A percentile compares a stretch with the other conserved stretches of the same genome.
These are phyloP conservation scores for Fusarium redolens DNA, from an alignment of 2,329 filamentous ascomycete species.

Conservation along the genomic window DNA sequence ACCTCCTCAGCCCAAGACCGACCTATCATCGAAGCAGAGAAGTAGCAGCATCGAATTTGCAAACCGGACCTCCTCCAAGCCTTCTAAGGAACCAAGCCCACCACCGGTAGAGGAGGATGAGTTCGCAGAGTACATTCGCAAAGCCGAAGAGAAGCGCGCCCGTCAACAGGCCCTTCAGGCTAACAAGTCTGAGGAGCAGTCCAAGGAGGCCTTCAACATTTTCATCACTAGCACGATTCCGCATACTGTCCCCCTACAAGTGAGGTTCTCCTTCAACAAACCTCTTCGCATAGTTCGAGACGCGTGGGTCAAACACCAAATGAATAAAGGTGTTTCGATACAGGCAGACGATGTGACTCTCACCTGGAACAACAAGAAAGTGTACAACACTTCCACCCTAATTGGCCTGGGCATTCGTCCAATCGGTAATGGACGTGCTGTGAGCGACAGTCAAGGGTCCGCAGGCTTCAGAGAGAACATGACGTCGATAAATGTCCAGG, in stretches of 20 bases:
- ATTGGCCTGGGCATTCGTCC: constrained; percentile 71
- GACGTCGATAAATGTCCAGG: constrained; percentile 79
- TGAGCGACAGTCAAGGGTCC: constrained; percentile 49
- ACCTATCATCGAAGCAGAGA: not conserved
- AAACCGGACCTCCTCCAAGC: constrained; percentile 1
- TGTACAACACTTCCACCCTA: constrained; percentile 83
- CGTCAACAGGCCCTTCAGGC: constrained; percentile 39
- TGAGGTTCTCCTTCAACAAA: constrained; percentile 75
- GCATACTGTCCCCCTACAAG: constrained; percentile 60
- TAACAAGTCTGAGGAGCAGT: constrained; percentile 17
- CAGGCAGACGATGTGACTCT: constrained; percentile 70
- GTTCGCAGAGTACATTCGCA: constrained; percentile 59
- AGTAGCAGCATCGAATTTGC: constrained; percentile 31
- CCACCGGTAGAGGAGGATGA: constrained; percentile 52
- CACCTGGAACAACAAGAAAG: constrained; percentile 78
- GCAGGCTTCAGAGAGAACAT: constrained; percentile 77
- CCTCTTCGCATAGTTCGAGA: constrained; percentile 73
- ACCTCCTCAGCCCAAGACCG: constrained; percentile 9
- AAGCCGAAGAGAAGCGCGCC: constrained; percentile 52
- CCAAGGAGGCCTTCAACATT: constrained; percentile 47
- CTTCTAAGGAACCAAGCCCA: constrained; percentile 4
- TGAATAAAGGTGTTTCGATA: constrained; percentile 52
- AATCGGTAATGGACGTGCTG: constrained; percentile 54
- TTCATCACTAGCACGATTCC: constrained; percentile 72
- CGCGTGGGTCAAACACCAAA: constrained; percentile 76